Evolutionary conservation across 768 basidiomycete genomes (phyloP).

Genomic region (Suillus hirtellus): DNA sequence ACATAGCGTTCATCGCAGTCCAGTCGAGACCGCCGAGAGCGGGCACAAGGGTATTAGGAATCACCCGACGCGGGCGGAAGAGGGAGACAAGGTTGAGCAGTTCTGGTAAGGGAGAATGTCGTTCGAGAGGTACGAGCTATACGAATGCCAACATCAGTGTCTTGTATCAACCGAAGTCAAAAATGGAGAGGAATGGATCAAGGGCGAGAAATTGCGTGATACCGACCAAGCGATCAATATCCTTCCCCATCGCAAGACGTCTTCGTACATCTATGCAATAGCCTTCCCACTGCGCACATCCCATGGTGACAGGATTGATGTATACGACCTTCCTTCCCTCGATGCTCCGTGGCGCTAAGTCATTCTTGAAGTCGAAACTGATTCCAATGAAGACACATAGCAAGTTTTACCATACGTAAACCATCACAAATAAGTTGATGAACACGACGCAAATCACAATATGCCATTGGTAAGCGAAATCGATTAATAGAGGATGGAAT

Average conservation of each 20-base stretch:
- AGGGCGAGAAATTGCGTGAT: background rate
- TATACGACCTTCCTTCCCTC: conserved; percentile 69
- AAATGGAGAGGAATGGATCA: background rate
- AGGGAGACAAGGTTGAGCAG: conserved; percentile 77
- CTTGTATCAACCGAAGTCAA: conserved; percentile 3
- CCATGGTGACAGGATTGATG: conserved; percentile 80
- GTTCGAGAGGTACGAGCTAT: conserved; percentile 79
- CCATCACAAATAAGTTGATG: conserved; percentile 9
- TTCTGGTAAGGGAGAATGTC: conserved; percentile 89
- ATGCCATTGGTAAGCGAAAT: background rate
- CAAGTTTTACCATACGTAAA: conserved; percentile 17
- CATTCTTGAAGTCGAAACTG: conserved; percentile 11
- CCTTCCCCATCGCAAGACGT: conserved; percentile 43
- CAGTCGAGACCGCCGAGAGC: conserved; percentile 64
- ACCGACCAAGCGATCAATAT: conserved; percentile 66
- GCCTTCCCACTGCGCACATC: conserved; percentile 54
- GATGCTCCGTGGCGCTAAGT: conserved; percentile 35
- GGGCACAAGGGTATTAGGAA: conserved; percentile 76
- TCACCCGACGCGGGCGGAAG: conserved; percentile 73
- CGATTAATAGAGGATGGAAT: background rate
- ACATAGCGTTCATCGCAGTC: conserved; percentile 68
- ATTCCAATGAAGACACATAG: background rate
- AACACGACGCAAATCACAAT: background rate
- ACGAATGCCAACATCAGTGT: background rate
- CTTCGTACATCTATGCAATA: conserved; percentile 43